phyloP scores from a whole-genome alignment of 306 rosid genomes.

The Acacia acuminata region DNA sequence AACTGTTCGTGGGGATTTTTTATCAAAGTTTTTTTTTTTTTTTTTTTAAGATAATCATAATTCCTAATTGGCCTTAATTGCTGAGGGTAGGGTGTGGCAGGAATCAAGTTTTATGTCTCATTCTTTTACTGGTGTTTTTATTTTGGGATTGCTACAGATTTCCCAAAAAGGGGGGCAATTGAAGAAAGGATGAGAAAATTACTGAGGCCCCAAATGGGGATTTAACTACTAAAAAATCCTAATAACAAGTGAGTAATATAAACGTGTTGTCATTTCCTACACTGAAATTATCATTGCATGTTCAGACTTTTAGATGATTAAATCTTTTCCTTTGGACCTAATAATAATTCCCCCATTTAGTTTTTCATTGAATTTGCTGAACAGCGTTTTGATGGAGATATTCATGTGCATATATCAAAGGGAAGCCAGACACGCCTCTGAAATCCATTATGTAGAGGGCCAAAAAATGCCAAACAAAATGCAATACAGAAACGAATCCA shows the following conservation, averaged over 20 bases:
- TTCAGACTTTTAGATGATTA: too few relatives aligned
- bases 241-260: too few relatives aligned
- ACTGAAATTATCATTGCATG: too few relatives aligned
- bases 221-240: too few relatives aligned
- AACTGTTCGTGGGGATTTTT: too few relatives aligned
- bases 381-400: neutral
- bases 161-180: neutral
- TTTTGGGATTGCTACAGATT: neutral
- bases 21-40: too few relatives aligned
- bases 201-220: too few relatives aligned
- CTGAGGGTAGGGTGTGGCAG: slow-evolving; percentile 1
- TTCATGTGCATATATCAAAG: neutral
- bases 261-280: too few relatives aligned
- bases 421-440: neutral
- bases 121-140: neutral
- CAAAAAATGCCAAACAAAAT: neutral
- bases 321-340: too few relatives aligned
- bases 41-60: too few relatives aligned
- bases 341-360: neutral
- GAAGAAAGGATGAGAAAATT: neutral
- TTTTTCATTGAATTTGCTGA: neutral
- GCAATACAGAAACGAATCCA: slow-evolving; percentile 17
- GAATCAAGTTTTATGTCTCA: neutral
- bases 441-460: neutral
- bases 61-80: too few relatives aligned